Base-by-base conservation (phyloP, 2,329 filamentous ascomycete species). In the Cytospora schulzeri region DNA sequence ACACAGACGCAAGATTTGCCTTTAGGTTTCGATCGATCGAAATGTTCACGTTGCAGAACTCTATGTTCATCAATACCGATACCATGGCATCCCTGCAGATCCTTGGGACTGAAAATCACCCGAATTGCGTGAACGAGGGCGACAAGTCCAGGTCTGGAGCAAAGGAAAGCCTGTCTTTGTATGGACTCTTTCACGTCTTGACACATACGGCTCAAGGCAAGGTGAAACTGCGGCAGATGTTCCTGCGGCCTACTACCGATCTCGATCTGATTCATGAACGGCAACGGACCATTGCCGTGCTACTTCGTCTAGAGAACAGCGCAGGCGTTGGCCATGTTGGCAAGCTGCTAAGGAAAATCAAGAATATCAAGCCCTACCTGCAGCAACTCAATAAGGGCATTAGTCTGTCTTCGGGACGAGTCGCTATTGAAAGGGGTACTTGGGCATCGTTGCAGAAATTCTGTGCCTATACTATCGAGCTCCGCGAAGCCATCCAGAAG, bases 31-130 rank as follows among this genome's bases (percentile, higher is more conserved):
- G 76, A 28, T 82, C 80, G 0, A 76, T 97, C 14, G 84, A 91
- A 71, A 93, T 92, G 86, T 93, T 96, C 75, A 89, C 84, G 35
- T 78, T 97, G 28, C 75, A 77, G 45, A 74, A 81, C 61, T 79
- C 79, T 58, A 92, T 94, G 88, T 92, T 95, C 71, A 81, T 97
- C 69, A 95, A 92, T 69, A 79, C 85, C 2, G 92, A 97, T 72
- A 91, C 93, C 0, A 79, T 98, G 51, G 77, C 86, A 17, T 93
- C 93, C 1, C 83, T 99, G 11, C 94, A 97, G 71, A 91, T 99
- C 31, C 81, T 97, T 29, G 89, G 90, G 62, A 87, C 90, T 1
- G 93, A 97, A 73, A 86, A 86, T 14, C 92, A 96, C 74, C 93
- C 92, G 5, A 93, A 92, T 71, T 88, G 85, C 56, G 90, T 94